Percentiles rank a stretch among this genome's conserved stretches.
These are phyloP conservation scores for Fraxinus sp. DNA, from an alignment of 305 asterid genomes.

Conservation along the genomic window DNA sequence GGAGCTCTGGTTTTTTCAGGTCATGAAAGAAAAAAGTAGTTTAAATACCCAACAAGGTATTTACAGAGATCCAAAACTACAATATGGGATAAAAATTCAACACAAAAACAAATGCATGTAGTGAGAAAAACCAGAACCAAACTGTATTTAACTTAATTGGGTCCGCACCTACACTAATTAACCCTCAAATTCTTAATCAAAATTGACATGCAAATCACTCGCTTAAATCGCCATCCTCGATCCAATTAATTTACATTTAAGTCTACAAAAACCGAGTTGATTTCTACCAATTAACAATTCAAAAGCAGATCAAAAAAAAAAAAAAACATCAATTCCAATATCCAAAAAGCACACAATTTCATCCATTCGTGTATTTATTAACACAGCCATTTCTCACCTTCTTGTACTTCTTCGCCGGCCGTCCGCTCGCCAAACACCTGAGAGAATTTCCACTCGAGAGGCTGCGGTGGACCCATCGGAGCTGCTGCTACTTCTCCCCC, in stretches of 20 bases:
- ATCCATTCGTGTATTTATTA: constrained; percentile 21
- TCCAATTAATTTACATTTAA: constrained; percentile 24
- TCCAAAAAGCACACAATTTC: constrained; percentile 40
- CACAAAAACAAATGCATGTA: constrained; percentile 16
- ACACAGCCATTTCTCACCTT: constrained; percentile 53
- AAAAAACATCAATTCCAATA: constrained; percentile 38
- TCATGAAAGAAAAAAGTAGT: constrained; percentile 14
- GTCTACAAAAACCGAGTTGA: constrained; percentile 17
- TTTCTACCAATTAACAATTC: constrained; percentile 30
- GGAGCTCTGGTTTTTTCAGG: neutral
- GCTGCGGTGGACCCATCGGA: constrained; percentile 79
- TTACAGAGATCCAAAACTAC: constrained; percentile 20
- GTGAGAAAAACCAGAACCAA: neutral
- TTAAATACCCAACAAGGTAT: constrained; percentile 12
- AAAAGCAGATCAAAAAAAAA: constrained; percentile 37
- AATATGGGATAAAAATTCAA: constrained; percentile 1
- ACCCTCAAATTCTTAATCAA: constrained; percentile 12
- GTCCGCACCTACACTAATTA: constrained; percentile 29
- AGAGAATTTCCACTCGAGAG: constrained; percentile 98
- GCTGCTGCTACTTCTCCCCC: constrained; percentile 69
- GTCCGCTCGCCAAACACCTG: constrained; percentile 98
- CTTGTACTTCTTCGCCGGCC: constrained; percentile 99
- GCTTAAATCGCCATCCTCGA: constrained; percentile 25
- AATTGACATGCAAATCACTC: constrained; percentile 43
- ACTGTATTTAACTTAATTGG: constrained; percentile 32